Evolutionary conservation across 2,329 filamentous ascomycete genomes (phyloP).

Genomic region (Paraphaeosphaeria sporulosa): DNA sequence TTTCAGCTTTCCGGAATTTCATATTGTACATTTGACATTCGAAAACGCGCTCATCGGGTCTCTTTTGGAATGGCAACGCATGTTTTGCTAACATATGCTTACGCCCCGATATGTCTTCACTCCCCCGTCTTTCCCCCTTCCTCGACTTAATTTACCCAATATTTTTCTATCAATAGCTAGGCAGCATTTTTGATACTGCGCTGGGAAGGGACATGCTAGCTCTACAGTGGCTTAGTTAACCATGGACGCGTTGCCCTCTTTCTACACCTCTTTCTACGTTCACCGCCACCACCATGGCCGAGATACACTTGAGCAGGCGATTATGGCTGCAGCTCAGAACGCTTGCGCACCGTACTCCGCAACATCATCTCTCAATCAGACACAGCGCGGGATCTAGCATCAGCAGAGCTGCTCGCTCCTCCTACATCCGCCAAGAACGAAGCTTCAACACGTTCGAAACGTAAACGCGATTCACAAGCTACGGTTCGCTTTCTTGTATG

Average conservation of each 20-base stretch:
- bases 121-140: no score
- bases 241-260: not conserved
- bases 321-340: not conserved
- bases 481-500: not conserved
- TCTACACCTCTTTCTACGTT: not conserved
- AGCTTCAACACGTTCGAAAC: no score
- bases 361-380: not conserved
- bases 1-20: conserved; percentile 30
- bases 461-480: not conserved
- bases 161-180: no score
- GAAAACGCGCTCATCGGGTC: not conserved
- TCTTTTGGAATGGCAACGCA: not conserved
- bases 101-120: not conserved
- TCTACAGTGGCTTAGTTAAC: no score
- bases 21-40: conserved; percentile 34
- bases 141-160: no score
- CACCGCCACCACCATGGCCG: not conserved
- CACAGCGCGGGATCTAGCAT: not conserved
- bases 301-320: not conserved
- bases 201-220: no score
- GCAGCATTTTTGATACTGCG: no score
- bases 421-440: not conserved
- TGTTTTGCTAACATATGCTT: not conserved
- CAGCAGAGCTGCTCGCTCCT: not conserved
- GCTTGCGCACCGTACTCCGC: not conserved